phyloP scores from a whole-genome alignment of 352 stramenopile species.

The Globisporangium paddicum region DNA sequence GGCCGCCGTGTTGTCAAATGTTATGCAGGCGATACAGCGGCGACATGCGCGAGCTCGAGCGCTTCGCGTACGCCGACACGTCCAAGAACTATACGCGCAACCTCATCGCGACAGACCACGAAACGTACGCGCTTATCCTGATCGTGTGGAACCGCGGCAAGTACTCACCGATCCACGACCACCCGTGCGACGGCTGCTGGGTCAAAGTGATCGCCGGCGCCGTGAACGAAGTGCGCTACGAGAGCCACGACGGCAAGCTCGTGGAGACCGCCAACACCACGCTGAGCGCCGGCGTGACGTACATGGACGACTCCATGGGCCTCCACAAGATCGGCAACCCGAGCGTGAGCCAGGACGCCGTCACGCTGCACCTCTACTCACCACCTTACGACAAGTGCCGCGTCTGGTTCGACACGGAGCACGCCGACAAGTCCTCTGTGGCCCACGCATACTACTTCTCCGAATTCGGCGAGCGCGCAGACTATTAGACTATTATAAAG shows the following conservation, averaged over 20 bases:
- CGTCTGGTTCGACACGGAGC: conserved; percentile 64
- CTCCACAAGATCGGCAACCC: conserved; percentile 83
- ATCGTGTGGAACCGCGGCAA: conserved; percentile 89
- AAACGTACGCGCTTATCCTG: conserved; percentile 90
- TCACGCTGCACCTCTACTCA: conserved; percentile 84
- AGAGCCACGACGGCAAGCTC: conserved; percentile 17
- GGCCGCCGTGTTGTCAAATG: neutral
- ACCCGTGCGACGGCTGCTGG: conserved; percentile 86
- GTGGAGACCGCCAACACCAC: conserved; percentile 26
- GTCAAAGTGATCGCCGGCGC: conserved; percentile 63
- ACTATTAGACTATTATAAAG: conserved; percentile 28
- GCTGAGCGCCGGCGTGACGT: conserved; percentile 29
- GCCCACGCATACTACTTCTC: conserved; percentile 74
- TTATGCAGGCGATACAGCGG: conserved; percentile 27
- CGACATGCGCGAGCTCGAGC: conserved; percentile 41
- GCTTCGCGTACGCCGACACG: conserved; percentile 66
- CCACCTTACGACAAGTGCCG: conserved; percentile 78
- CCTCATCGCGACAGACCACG: conserved; percentile 84
- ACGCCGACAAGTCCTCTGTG: conserved; percentile 51
- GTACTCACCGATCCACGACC: conserved; percentile 84
- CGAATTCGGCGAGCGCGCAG: conserved; percentile 57
- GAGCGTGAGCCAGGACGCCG: conserved; percentile 30
- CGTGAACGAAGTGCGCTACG: conserved; percentile 73
- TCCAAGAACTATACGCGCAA: conserved; percentile 90
- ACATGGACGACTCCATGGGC: conserved; percentile 71